Base-by-base conservation (phyloP, 2,329 filamentous ascomycete genomes). In the Monilinia polystroma region DNA sequence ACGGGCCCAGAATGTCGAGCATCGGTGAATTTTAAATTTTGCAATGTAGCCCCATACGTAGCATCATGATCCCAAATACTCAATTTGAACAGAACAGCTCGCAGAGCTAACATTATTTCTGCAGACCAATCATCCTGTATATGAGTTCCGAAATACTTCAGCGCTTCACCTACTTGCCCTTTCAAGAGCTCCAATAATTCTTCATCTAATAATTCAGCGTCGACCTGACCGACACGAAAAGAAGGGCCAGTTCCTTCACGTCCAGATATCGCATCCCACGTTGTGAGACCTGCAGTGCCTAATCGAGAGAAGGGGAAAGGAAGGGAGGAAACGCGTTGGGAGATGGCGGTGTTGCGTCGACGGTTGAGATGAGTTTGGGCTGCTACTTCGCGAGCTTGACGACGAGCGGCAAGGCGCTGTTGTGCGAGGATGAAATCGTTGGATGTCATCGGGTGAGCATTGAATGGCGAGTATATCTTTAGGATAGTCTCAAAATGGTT, bases 1-100 rank as follows among this genome's bases (percentile, higher is more conserved):
- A 89, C 85, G 0, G 86, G 80, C 12, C 86, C 86, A 57, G 79
- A 79, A 64, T 82, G 84, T 69, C 94, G 85, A 59, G 93, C 93
- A 76, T 98, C 94, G 14, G 91, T 90, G 75, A 94, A 98, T 75
- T 89, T 89, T 38, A 99, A 84, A 70, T 96, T 96, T 78, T 99
- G 95, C 60, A 99, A 82, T 47, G 92, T 89, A 14, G 95, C 95
- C 68, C 95, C 95, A 78, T 99, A 98, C 6, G 91, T 96, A 51
- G 95, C 92, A 77, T 97, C 89, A 77, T 97, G 92, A 78, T 98
- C 93, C 95, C 95, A 99, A 67, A 99, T 89, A 20, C 91, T 92
- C 69, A 99, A 85, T 79, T 99, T 99, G 83, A 97, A 99, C 10
- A 99, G 81, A 3, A 93, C 81, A 2, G 90, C 87, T 57, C 94